Evolutionary conservation across 495 filamentous ascomycete genomes (phyloP).

Genomic region (Podospora anserina): DNA sequence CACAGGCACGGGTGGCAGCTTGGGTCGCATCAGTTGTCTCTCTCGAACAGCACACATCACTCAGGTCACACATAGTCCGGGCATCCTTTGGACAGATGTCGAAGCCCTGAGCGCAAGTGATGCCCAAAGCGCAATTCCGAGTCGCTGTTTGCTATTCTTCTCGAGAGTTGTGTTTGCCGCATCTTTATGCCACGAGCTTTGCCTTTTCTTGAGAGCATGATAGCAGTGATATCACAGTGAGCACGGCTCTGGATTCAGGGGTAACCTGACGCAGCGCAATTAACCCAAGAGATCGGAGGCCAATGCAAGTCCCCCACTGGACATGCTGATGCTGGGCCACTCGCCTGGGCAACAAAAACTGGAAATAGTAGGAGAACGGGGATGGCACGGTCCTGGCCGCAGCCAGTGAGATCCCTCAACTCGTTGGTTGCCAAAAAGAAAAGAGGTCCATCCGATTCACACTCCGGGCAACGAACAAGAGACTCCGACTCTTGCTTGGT

Average conservation of each 20-base stretch:
- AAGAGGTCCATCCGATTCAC: conserved; percentile 1
- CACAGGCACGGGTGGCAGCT: conserved; percentile 2
- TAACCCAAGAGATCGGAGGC: conserved; percentile 12
- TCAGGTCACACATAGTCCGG: not conserved
- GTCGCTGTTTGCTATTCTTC: not conserved
- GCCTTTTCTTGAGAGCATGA: not conserved
- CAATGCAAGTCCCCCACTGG: conserved; percentile 11
- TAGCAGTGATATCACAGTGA: not conserved
- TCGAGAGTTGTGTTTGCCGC: not conserved
- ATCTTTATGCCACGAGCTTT: not conserved
- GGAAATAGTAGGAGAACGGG: conserved; percentile 6
- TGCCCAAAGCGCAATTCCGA: not conserved
- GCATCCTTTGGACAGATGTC: not conserved
- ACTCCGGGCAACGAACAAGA: not conserved
- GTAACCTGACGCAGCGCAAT: conserved; percentile 13
- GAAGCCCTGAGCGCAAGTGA: not conserved
- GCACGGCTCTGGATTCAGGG: conserved; percentile 12
- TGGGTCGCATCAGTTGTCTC: conserved; percentile 1
- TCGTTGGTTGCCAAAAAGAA: not conserved
- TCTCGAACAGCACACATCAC: not conserved
- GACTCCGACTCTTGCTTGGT: conserved; percentile 7
- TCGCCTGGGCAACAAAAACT: not conserved
- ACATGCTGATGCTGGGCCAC: conserved; percentile 4
- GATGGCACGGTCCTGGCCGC: conserved; percentile 6
- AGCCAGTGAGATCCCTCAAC: conserved; percentile 7